Evolutionary conservation across 805 yeast species (phyloP), one percentile per base, ranked within the genome.

Genomic region (Candida parachauliodes): DNA sequence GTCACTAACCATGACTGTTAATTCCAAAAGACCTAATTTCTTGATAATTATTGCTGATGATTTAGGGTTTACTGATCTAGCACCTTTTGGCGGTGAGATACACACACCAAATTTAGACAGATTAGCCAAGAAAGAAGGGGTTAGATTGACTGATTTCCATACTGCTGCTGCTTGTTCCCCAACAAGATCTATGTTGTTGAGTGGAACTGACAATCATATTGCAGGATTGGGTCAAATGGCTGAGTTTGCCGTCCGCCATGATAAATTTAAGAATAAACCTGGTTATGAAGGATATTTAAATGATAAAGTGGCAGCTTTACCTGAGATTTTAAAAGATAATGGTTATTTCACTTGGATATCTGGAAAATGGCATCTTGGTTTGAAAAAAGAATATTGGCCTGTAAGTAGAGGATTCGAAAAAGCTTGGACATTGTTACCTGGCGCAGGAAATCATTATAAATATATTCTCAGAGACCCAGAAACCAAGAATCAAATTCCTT

Each of bases 111-210:
- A 73, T 42, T 57, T 77, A 12, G 52, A 68, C 14, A 59, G 48
- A 32, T 49, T 77, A 23, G 76, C 79, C 1, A 24, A 18, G 10
- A 27, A 49, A 7, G 49, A 53, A 6, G 82, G 83, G 4, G 47
- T 68, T 15, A 50, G 76, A 31, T 72, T 77, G 46, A 74, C 81
- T 8, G 77, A 77, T 42, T 77, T 78, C 54, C 80, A 78, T 43
- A 72, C 83, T 2, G 82, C 82, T 3, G 68, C 81, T 2, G 82
- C 83, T 1, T 78, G 83, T 46, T 76, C 83, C 2, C 83, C 83
- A 6, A 78, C 83, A 0, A 57, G 83, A 41, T 76, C 82, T 9
- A 77, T 77, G 77, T 60, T 78, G 3, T 54, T 77, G 29, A 71
- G 78, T 2, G 84, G 83, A 3, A 76, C 81, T 4, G 82, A 78